These are phyloP conservation scores for Xylaria castorea DNA, from an alignment of 495 filamentous ascomycete species.

Conservation along the genomic window DNA sequence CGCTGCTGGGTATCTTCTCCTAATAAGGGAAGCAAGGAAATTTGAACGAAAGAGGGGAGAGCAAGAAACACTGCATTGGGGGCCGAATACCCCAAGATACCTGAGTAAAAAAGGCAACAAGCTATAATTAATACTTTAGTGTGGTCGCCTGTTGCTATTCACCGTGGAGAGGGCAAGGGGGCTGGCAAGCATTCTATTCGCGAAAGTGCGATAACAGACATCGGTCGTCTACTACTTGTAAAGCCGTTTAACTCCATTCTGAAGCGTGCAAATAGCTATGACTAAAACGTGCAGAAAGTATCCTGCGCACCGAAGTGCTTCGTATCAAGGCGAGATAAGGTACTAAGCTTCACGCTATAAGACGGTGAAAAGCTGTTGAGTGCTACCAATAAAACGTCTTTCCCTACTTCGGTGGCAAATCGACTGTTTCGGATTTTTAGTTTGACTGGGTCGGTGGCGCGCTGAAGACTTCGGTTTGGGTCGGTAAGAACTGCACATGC, in stretches of 20 bases:
- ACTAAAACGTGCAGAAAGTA: neutral
- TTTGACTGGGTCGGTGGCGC: neutral
- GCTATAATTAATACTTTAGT: neutral
- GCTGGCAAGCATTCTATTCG: neutral
- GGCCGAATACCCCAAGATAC: neutral
- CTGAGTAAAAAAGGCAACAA: neutral
- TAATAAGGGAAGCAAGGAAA: neutral
- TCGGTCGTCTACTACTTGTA: neutral
- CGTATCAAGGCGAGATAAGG: neutral
- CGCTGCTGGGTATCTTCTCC: neutral
- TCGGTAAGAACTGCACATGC: neutral
- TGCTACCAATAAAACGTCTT: neutral
- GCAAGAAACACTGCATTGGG: slow-evolving; percentile 11
- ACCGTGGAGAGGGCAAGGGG: neutral
- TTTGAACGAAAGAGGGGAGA: neutral
- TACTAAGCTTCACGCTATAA: neutral
- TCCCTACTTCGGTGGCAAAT: neutral
- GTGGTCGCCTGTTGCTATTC: neutral
- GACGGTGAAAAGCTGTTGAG: neutral
- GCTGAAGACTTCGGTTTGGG: neutral
- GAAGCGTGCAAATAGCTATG: neutral
- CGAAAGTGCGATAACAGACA: neutral
- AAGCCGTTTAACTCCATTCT: neutral
- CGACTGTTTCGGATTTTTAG: neutral
- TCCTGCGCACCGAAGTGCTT: neutral